A percentile compares a stretch with the other conserved stretches of the same genome.
phyloP scores from a whole-genome alignment of 495 filamentous ascomycete genomes.

The Hypoxylon fuscum region DNA sequence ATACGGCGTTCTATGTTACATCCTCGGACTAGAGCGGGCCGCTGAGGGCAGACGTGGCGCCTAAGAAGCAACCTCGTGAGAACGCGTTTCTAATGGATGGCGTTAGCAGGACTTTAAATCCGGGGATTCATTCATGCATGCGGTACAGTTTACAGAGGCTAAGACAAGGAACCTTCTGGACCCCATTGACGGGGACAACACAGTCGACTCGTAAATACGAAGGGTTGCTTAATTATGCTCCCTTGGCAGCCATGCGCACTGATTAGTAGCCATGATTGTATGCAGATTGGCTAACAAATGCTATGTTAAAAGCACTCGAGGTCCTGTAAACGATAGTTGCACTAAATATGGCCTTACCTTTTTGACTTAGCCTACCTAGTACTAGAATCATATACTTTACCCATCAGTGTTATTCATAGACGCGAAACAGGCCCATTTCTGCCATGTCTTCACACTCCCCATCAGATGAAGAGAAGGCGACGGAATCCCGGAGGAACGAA shows the following conservation, averaged over 20 bases:
- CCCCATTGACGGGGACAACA: background rate
- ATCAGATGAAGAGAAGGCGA: background rate
- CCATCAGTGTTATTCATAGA: background rate
- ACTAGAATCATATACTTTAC: background rate
- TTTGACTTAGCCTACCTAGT: background rate
- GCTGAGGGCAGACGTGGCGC: background rate
- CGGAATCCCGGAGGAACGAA: background rate
- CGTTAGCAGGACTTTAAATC: background rate
- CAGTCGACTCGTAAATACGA: background rate
- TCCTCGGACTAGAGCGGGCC: background rate
- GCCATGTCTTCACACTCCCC: background rate
- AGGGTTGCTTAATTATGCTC: background rate
- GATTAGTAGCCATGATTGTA: background rate
- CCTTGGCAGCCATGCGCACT: background rate
- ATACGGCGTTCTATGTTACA: background rate
- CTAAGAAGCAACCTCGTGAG: background rate
- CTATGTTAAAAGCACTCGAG: background rate
- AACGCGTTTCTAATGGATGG: background rate
- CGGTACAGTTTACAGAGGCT: background rate
- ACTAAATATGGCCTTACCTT: background rate
- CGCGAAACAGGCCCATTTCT: background rate
- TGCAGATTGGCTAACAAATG: background rate
- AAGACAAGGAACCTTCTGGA: background rate
- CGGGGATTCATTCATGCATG: background rate
- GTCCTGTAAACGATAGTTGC: background rate